phyloP scores from a whole-genome alignment of 805 yeast species.

The Yarrowia deformans region DNA sequence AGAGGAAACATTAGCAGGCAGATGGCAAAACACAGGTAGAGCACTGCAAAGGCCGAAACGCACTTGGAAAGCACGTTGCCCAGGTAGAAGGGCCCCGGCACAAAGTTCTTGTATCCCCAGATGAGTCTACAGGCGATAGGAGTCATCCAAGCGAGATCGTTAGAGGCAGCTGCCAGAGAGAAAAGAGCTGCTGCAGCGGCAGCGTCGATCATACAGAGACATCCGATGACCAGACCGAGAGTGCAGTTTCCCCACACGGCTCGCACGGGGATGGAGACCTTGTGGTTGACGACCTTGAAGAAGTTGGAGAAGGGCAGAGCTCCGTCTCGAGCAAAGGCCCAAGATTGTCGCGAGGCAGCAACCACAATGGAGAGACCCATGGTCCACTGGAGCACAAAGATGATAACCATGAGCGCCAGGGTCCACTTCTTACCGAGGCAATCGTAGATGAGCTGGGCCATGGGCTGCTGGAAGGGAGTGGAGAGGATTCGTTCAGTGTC shows the following conservation, averaged over 20 bases:
- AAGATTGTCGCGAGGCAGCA: slow-evolving; percentile 72
- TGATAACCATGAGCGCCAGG: slow-evolving; percentile 64
- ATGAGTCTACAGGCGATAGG: slow-evolving; percentile 65
- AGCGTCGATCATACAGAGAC: slow-evolving; percentile 63
- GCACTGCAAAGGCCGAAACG: slow-evolving; percentile 57
- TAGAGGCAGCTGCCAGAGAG: slow-evolving; percentile 67
- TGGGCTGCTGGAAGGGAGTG: slow-evolving; percentile 64
- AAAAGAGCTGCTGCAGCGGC: slow-evolving; percentile 72
- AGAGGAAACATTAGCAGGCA: slow-evolving; percentile 68
- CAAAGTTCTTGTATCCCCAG: slow-evolving; percentile 57
- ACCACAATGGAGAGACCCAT: slow-evolving; percentile 72
- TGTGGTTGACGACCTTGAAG: slow-evolving; percentile 64
- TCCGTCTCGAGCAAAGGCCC: slow-evolving; percentile 80
- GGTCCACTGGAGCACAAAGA: slow-evolving; percentile 65
- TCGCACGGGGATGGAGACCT: slow-evolving; percentile 66
- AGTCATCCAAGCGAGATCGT: slow-evolving; percentile 66
- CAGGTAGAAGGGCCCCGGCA: slow-evolving; percentile 71
- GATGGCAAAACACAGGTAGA: slow-evolving; percentile 62
- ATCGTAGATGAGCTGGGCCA: slow-evolving; percentile 70
- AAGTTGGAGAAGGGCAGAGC: slow-evolving; percentile 70
- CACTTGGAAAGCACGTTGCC: slow-evolving; percentile 59
- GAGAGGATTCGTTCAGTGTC: slow-evolving; percentile 55
- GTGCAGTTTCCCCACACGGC: slow-evolving; percentile 65
- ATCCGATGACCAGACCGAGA: slow-evolving; percentile 60
- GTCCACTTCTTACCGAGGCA: slow-evolving; percentile 72